Conservation (phyloP, 1,284 basidiomycete genomes). For the Volvariella volvacea region DNA sequence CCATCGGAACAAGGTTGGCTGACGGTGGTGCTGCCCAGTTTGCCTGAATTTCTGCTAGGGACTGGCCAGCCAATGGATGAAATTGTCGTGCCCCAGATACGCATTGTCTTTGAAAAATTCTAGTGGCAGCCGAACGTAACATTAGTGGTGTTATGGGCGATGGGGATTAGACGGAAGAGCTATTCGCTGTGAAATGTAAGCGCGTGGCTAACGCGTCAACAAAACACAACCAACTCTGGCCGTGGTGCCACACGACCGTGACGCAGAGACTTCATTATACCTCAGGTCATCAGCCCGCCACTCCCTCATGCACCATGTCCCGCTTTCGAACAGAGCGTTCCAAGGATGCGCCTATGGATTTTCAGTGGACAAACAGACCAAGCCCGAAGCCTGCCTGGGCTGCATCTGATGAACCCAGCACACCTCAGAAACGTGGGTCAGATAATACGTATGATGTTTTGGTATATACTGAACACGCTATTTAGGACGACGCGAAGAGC, state of each 20-base stretch:
- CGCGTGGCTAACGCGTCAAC: slow-evolving; percentile 32
- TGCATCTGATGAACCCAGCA: slow-evolving; percentile 25
- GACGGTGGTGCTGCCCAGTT: slow-evolving; percentile 35
- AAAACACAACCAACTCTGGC: slow-evolving; percentile 8
- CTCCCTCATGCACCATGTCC: slow-evolving; percentile 1
- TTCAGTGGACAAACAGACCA: slow-evolving; percentile 44
- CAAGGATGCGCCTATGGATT: slow-evolving; percentile 81
- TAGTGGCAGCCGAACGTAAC: slow-evolving; percentile 9
- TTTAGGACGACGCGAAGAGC: slow-evolving; percentile 48
- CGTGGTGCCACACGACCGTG: background rate
- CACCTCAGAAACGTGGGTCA: slow-evolving; percentile 59
- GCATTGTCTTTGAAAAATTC: slow-evolving; percentile 7
- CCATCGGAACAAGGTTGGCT: slow-evolving; percentile 77
- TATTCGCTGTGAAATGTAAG: background rate
- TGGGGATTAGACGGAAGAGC: background rate
- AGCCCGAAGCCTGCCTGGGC: slow-evolving; percentile 55
- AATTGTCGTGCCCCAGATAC: slow-evolving; percentile 27
- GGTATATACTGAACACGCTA: slow-evolving; percentile 11
- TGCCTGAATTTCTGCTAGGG: slow-evolving; percentile 21
- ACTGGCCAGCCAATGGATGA: slow-evolving; percentile 41
- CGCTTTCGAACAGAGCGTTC: slow-evolving; percentile 30
- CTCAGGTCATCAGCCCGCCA: background rate
- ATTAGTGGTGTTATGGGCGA: background rate
- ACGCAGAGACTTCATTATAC: background rate
- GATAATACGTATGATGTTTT: slow-evolving; percentile 3